phyloP scores from a whole-genome alignment of 495 filamentous ascomycete genomes.

The Neurospora sp. region DNA sequence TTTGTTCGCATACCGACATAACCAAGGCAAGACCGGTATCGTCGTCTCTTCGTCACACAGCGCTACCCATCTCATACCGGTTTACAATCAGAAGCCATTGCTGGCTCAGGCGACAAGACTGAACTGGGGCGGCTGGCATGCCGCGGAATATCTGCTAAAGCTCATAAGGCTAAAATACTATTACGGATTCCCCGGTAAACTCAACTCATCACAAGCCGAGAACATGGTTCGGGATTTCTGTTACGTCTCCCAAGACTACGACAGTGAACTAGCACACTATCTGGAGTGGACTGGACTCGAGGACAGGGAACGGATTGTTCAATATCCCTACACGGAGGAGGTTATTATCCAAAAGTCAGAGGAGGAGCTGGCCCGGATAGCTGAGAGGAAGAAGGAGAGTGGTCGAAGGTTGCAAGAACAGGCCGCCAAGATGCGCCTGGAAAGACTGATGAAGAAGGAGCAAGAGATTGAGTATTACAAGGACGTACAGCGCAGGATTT shows the following conservation, averaged over 20 bases:
- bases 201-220: conserved; percentile 78
- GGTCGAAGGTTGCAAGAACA: conserved; percentile 89
- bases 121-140: conserved; percentile 90
- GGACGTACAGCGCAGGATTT: conserved; percentile 57
- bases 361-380: conserved; percentile 79
- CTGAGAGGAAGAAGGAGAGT: conserved; percentile 87
- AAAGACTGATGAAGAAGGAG: conserved; percentile 91
- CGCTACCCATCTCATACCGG: conserved; percentile 91
- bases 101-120: conserved; percentile 75
- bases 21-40: conserved; percentile 76
- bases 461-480: conserved; percentile 91
- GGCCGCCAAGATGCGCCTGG: conserved; percentile 89
- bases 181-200: conserved; percentile 63
- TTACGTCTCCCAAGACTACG: conserved; percentile 76
- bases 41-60: conserved; percentile 88
- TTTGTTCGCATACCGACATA: conserved; percentile 88
- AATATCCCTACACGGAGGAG: conserved; percentile 89
- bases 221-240: conserved; percentile 81
- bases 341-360: conserved; percentile 79
- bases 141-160: conserved; percentile 81
- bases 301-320: conserved; percentile 77
- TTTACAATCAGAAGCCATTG: conserved; percentile 73
- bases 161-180: conserved; percentile 91
- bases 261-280: conserved; percentile 59
- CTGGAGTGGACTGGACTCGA: conserved; percentile 85